Conservation (phyloP, 768 basidiomycete genomes). For the Boletus edulis region DNA sequence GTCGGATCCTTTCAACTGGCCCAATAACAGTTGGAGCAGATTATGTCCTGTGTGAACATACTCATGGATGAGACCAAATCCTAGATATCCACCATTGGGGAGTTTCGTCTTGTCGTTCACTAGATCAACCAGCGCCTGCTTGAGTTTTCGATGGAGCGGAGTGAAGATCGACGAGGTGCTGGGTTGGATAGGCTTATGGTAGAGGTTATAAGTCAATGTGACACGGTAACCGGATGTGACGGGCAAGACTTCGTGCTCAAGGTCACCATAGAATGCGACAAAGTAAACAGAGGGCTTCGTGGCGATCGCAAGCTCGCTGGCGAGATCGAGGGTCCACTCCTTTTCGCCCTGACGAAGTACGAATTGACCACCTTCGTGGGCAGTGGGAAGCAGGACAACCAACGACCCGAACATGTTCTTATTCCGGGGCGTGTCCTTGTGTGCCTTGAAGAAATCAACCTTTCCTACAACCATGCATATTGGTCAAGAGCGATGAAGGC, state of each 20-base stretch:
- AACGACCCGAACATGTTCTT: conserved; percentile 50
- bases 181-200: background rate
- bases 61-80: conserved; percentile 12
- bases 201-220: conserved; percentile 44
- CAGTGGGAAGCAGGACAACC: conserved; percentile 29
- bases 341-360: background rate
- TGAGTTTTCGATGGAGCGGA: background rate
- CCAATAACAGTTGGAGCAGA: background rate
- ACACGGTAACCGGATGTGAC: conserved; percentile 42
- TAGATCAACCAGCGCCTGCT: background rate
- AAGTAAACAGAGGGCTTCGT: background rate
- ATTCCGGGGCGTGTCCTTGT: conserved; percentile 32
- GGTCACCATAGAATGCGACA: conserved; percentile 40
- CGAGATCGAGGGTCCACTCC: background rate
- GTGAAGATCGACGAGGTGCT: background rate
- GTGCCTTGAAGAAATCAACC: conserved; percentile 7
- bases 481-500: too few species aligned
- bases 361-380: conserved; percentile 8
- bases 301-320: background rate
- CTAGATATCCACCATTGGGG: conserved; percentile 6
- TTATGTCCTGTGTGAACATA: background rate
- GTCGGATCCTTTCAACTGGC: conserved; percentile 16
- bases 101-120: background rate
- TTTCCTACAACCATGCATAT: too few species aligned
- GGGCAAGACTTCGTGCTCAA: conserved; percentile 43